phyloP scores from a whole-genome alignment of 768 basidiomycete species.

The Flagelloscypha sp. region DNA sequence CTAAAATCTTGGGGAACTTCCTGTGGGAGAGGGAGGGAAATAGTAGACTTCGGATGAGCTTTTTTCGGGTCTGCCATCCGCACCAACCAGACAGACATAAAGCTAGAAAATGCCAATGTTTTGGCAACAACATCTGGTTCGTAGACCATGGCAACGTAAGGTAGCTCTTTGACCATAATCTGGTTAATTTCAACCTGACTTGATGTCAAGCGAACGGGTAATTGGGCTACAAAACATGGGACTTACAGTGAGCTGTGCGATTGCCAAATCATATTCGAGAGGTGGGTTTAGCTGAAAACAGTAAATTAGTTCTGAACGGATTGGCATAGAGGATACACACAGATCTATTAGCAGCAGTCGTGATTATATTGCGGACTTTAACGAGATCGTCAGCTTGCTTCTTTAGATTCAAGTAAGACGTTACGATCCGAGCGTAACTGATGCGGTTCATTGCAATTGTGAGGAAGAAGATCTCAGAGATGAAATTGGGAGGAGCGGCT shows the following conservation, averaged over 20 bases:
- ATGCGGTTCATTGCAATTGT: constrained; percentile 83
- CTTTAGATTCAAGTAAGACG: constrained; percentile 60
- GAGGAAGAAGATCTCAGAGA: constrained; percentile 91
- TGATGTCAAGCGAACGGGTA: no score
- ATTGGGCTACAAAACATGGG: no score
- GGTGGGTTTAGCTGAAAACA: no score
- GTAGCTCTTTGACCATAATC: constrained; percentile 62
- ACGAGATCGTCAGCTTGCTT: constrained; percentile 74
- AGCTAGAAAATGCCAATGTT: constrained; percentile 76
- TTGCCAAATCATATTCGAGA: constrained; percentile 1
- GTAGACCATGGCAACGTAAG: constrained; percentile 77
- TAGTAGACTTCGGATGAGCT: constrained; percentile 59
- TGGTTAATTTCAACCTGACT: constrained; percentile 66
- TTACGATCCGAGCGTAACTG: constrained; percentile 76
- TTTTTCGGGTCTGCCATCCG: constrained; percentile 79
- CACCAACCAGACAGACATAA: constrained; percentile 91
- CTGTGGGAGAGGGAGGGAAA: constrained; percentile 71
- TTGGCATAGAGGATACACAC: no score
- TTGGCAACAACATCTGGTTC: constrained; percentile 80
- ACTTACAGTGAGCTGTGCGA: constrained; percentile 68
- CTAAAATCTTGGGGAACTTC: constrained; percentile 82
- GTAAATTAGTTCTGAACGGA: no score
- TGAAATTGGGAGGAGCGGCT: constrained; percentile 80
- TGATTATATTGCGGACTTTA: no score
- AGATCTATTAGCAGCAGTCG: no score